Percentiles rank a stretch among this genome's conserved stretches.
These are phyloP conservation scores for Populus hybrid DNA, from an alignment of 441 rosid genomes.

Conservation along the genomic window DNA sequence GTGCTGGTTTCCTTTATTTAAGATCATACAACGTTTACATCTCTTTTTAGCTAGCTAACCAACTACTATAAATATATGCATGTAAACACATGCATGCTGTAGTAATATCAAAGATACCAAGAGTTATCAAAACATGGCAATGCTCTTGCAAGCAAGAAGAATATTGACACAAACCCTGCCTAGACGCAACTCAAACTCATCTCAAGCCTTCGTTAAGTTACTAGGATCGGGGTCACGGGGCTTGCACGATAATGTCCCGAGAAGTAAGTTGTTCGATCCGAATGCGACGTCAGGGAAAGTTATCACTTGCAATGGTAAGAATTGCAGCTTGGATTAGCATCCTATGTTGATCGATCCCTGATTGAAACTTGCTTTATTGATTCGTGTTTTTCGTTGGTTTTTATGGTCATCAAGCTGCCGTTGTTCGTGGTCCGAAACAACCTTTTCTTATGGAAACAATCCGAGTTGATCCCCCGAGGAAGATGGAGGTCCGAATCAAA, in stretches of 20 bases:
- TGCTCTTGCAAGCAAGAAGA: constrained; percentile 6
- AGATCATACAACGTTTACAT: neutral
- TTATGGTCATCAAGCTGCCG: constrained; percentile 21
- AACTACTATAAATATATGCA: neutral
- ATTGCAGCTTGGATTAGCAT: no score
- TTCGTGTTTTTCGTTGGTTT: neutral
- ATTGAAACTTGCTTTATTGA: neutral
- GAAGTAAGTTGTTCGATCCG: constrained; percentile 6
- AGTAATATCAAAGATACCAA: neutral
- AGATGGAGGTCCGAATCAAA: constrained; percentile 33
- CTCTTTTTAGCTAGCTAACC: neutral
- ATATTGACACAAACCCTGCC: neutral
- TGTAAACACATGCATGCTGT: neutral
- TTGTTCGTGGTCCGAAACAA: constrained; percentile 37
- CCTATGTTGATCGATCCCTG: neutral
- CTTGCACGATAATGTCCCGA: neutral
- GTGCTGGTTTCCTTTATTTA: neutral
- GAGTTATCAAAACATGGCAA: neutral
- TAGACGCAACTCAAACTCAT: neutral
- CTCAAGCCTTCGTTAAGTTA: neutral
- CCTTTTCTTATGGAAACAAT: constrained; percentile 36
- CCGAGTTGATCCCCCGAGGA: constrained; percentile 35
- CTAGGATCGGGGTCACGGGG: neutral
- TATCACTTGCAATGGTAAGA: constrained; percentile 41
- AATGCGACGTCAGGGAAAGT: constrained; percentile 26